Conservation (phyloP, 2,329 filamentous ascomycete genomes). For the Hymenoscyphus repandus region DNA sequence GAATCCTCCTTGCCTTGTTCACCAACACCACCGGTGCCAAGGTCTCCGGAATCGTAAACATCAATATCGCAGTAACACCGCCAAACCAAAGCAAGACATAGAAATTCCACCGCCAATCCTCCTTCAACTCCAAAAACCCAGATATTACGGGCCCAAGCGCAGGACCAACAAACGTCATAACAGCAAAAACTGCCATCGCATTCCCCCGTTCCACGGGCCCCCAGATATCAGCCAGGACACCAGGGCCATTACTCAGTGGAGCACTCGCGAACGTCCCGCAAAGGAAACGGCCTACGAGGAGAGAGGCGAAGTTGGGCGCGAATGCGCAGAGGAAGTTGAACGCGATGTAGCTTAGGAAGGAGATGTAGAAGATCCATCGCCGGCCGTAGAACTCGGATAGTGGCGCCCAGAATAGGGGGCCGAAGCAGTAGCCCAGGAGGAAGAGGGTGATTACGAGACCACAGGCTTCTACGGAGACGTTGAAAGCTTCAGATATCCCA, state of each 20-base stretch:
- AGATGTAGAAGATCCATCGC: conserved; percentile 53
- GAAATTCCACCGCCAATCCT: conserved; percentile 49
- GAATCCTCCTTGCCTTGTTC: conserved; percentile 48
- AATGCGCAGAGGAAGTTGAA: conserved; percentile 59
- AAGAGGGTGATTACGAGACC: conserved; percentile 40
- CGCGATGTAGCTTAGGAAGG: conserved; percentile 51
- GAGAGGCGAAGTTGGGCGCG: conserved; percentile 49
- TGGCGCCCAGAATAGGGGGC: conserved; percentile 40
- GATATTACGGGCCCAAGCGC: conserved; percentile 38
- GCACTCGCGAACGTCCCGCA: conserved; percentile 57
- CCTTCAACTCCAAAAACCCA: conserved; percentile 51
- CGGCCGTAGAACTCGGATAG: conserved; percentile 51
- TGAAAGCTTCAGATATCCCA: conserved; percentile 34
- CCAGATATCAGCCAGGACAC: conserved; percentile 59
- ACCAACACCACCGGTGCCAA: conserved; percentile 45
- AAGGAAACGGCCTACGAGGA: conserved; percentile 64
- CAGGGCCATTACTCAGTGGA: conserved; percentile 56
- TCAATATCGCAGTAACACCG: conserved; percentile 35
- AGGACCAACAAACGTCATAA: conserved; percentile 59
- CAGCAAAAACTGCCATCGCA: conserved; percentile 59
- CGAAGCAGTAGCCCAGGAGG: conserved; percentile 40
- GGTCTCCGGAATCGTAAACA: conserved; percentile 57
- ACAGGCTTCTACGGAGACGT: conserved; percentile 33
- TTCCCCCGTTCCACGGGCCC: conserved; percentile 46
- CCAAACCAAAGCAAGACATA: conserved; percentile 43